A percentile compares a stretch with the other conserved stretches of the same genome.
phyloP scores from a whole-genome alignment of 2,329 filamentous ascomycete genomes.

The Beauveria rudraprayagi region DNA sequence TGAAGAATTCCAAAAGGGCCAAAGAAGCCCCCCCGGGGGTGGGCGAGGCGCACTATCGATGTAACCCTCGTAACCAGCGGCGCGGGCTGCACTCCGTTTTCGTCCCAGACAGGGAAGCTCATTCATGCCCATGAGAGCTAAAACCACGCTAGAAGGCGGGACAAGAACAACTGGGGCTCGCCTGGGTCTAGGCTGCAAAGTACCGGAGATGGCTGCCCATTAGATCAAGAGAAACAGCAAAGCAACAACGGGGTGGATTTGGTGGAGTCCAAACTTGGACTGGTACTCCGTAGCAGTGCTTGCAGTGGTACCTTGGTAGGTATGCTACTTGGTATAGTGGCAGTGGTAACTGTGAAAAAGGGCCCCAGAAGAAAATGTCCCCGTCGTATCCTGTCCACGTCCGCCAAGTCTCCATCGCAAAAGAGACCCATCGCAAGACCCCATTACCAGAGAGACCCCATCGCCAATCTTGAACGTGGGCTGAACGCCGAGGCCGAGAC shows the following conservation, averaged over 20 bases:
- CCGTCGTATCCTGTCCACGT: not conserved
- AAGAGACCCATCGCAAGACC: not conserved
- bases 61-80: not conserved
- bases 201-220: not conserved
- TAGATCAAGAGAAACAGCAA: not conserved
- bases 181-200: not conserved
- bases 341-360: not conserved
- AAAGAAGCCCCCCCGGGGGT: not conserved
- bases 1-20: not conserved
- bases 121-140: not conserved
- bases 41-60: not conserved
- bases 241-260: not conserved
- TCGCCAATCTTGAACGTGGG: not conserved
- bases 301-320: too few species aligned
- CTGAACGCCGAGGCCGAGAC: not conserved
- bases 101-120: too few species aligned
- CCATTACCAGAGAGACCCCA: not conserved
- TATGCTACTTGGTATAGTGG: not conserved
- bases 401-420: too few species aligned
- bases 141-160: constrained; percentile 2
- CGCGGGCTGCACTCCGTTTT: not conserved
- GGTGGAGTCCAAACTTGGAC: too few species aligned
- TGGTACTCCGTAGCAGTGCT: not conserved
- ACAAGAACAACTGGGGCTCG: not conserved
- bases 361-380: not conserved